Conservation (phyloP, 106 monocot species). For the Dendrobium huoshanense region DNA sequence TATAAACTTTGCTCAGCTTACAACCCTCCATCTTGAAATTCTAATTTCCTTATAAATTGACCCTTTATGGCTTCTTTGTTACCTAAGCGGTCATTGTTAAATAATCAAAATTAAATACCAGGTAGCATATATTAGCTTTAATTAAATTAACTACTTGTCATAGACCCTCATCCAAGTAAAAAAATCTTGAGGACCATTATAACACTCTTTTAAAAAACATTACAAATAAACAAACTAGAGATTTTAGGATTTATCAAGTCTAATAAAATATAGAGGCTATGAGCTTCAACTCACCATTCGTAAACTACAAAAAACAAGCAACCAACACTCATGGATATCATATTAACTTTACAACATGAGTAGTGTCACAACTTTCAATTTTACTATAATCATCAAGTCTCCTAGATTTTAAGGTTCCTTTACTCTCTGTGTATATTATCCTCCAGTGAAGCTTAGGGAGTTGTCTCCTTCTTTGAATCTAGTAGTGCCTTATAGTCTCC, state of each 20-base stretch:
- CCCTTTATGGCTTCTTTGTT: too few relatives aligned
- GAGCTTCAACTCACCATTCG: not conserved
- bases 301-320: not conserved
- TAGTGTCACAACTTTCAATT: not conserved
- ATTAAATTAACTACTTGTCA: too few relatives aligned
- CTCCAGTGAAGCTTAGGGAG: not conserved
- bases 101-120: too few relatives aligned
- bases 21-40: too few relatives aligned
- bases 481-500: not conserved
- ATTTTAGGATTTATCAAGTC: not conserved
- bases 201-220: too few relatives aligned
- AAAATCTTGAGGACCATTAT: too few relatives aligned
- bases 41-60: too few relatives aligned
- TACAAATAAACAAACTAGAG: not conserved
- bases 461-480: not conserved
- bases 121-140: too few relatives aligned
- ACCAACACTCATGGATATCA: not conserved
- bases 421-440: not conserved
- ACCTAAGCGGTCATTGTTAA: too few relatives aligned
- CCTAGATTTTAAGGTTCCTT: not conserved
- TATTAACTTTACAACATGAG: not conserved
- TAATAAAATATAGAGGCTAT: not conserved
- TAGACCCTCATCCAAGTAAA: too few relatives aligned
- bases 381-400: not conserved
- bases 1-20: too few relatives aligned